Base-by-base conservation (phyloP, 2,329 filamentous ascomycete species). In the Aspergillus sp. region DNA sequence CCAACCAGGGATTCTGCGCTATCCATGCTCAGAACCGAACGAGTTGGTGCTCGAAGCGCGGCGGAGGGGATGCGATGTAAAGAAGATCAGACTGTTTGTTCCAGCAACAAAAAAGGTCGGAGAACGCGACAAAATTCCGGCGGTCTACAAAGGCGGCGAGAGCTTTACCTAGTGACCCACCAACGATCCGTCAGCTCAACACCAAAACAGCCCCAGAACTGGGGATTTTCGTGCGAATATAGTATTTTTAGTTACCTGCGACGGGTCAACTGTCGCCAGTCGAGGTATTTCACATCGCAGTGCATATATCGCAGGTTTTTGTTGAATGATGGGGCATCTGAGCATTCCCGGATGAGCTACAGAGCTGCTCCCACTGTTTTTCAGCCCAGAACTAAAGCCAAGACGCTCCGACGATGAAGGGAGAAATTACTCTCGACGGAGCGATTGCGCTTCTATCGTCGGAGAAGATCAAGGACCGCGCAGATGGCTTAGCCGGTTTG, bases 1-100 rank as follows among this genome's bases (percentile, higher is more conserved):
- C 87, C 85, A 70, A 88, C 88, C 70, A 96, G 82, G 70, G 84
- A 86, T 73, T 87, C 87, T 72, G 86, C 80, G 70, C 89, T 87
- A 73, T 88, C 86, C 91, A 95, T 93, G 33, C 46, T 67, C 57
- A 52, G 44, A 52, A 58, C 62, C 56, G 58, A 63, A 65, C 64
- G 47, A 57, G 63, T 62, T 59, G 59, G 59, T 60, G 60, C 55
- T 62, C 79, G 75, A 60, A 57, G 52, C 62, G 63, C 60, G 44
- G 41, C 55, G 56, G 56, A 57, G 57, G 59, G 52, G 39, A 48
- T 52, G 45, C 56, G 60, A 66, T 49, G 63, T 55, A 27, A 52
- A 46, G 40, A 23, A 37, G 17, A 19, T 9, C 47, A 56, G 35
- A 17, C 23, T 71, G 72, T 70, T 70, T 66, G 64, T 66, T 65